A percentile compares a stretch with the other conserved stretches of the same genome.
phyloP scores from a whole-genome alignment of 2,329 filamentous ascomycete species.

The Scytalidium sp. region DNA sequence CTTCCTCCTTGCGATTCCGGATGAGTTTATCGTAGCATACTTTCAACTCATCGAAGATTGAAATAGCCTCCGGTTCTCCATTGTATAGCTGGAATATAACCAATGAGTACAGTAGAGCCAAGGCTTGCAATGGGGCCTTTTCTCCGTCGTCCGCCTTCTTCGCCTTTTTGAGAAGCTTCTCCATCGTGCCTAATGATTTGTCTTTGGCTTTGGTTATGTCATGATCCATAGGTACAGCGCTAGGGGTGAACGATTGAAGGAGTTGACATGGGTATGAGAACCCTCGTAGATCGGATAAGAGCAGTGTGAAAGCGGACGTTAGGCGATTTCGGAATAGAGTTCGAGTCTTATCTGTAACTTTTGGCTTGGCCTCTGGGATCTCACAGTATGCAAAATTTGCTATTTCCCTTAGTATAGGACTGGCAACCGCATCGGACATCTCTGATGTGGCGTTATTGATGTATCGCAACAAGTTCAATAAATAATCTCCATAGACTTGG shows the following conservation, averaged over 20 bases:
- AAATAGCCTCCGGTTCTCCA: conserved; percentile 80
- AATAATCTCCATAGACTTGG: conserved; percentile 27
- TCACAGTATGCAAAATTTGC: conserved; percentile 54
- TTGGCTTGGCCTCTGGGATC: conserved; percentile 36
- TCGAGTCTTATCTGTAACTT: conserved; percentile 50
- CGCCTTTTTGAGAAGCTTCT: conserved; percentile 46
- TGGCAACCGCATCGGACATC: conserved; percentile 19
- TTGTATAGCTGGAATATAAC: conserved; percentile 88
- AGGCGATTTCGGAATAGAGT: conserved; percentile 55
- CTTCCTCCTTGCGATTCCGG: conserved; percentile 38
- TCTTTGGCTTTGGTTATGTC: conserved; percentile 51
- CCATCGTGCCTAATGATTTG: conserved; percentile 49
- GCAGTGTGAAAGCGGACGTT: conserved; percentile 54
- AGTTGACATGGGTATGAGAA: conserved; percentile 38
- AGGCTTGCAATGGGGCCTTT: conserved; percentile 47
- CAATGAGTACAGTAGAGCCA: conserved; percentile 79
- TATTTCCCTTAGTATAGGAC: conserved; percentile 30
- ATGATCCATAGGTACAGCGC: conserved; percentile 51
- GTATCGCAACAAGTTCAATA: conserved; percentile 25
- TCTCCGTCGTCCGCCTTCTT: conserved; percentile 29
- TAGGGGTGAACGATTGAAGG: conserved; percentile 18
- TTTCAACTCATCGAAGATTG: conserved; percentile 78
- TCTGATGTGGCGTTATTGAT: conserved; percentile 17
- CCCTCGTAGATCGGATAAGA: conserved; percentile 52
- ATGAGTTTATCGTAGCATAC: conserved; percentile 67